Base-by-base conservation (phyloP, 2,329 filamentous ascomycete species). In the Cryphonectria radicalis region DNA sequence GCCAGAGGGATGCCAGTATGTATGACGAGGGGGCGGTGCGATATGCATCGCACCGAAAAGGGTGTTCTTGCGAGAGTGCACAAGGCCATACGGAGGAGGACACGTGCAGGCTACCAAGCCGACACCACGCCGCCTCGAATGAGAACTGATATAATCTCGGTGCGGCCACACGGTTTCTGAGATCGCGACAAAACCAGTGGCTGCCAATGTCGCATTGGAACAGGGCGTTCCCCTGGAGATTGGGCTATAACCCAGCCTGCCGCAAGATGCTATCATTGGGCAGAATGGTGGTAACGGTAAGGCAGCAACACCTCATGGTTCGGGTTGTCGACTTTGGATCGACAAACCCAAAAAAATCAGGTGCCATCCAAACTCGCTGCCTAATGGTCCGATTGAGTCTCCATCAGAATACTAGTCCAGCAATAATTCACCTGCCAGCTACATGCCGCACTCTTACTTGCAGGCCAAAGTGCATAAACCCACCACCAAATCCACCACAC, bases 171-270 rank as follows among this genome's bases (percentile, higher is more conserved):
- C 53, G 8, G 1, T 14, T 35, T 62, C 4, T n/a, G 19, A 50
- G 35, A 37, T 11, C 59, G 35, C 35, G 22, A 60, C 42, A 13
- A 46, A 68, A 13, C 28, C 50, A 53, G 62, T 35, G 50, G 53
- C 50, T 43, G 28, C 32, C 43, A 55, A 35, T 42, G 53, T 50
- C 35, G 13, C 63, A 25, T 35, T 46, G 60, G 42, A 57, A 57
- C 63, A 70, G 64, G 71, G 68, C 68, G 14, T 63, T 17, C 19
- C 60, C 68, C 50, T 25, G 71, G 67, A 63, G 28, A 40, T 71
- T 68, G 71, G 71, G 68, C 71, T 43, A 66, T 69, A 28, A 25
- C 60, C 60, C 65, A 42, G 28, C 42, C 62, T 63, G 60, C 63
- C n/a, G 43, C 46, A 65, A 57, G 35, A 8, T 8, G 14, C 5